These are phyloP conservation scores for Sophora flavescens DNA, from an alignment of 306 rosid genomes.

Conservation along the genomic window DNA sequence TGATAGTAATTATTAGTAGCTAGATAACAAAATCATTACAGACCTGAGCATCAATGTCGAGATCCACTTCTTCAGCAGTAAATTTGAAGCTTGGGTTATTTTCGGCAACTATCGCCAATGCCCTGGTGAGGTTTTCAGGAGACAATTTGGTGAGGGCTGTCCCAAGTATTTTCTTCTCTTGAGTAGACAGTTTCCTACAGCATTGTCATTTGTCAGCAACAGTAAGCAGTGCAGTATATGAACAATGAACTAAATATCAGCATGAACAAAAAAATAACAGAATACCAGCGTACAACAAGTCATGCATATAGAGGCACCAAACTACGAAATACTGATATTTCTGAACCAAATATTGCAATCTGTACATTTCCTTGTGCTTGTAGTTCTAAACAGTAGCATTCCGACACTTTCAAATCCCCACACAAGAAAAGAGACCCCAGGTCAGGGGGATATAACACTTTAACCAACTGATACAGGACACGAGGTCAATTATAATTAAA, in stretches of 20 bases:
- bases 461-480: not conserved
- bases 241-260: conserved; percentile 8
- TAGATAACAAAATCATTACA: conserved; percentile 1
- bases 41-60: conserved; percentile 92
- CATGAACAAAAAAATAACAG: not conserved
- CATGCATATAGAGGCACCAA: conserved; percentile 8
- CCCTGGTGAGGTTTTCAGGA: conserved; percentile 72
- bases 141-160: conserved; percentile 67
- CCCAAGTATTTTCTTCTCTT: conserved; percentile 77
- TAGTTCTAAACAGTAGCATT: not conserved
- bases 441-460: not conserved
- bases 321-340: not conserved
- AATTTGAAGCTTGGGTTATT: conserved; percentile 76
- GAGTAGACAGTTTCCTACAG: conserved; percentile 68
- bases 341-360: conserved; percentile 23
- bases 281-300: conserved; percentile 20
- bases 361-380: not conserved
- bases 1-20: conserved; percentile 14
- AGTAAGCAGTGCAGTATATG: conserved; percentile 29
- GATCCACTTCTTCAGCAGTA: conserved; percentile 72
- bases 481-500: not conserved
- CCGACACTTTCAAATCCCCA: not conserved
- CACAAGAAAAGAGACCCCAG: not conserved
- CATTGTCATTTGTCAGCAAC: not conserved
- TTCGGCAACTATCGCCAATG: conserved; percentile 81